Percentiles rank a stretch among this genome's conserved stretches.
phyloP scores from a whole-genome alignment of 2,329 filamentous ascomycete genomes.

The Didymella segeticola region DNA sequence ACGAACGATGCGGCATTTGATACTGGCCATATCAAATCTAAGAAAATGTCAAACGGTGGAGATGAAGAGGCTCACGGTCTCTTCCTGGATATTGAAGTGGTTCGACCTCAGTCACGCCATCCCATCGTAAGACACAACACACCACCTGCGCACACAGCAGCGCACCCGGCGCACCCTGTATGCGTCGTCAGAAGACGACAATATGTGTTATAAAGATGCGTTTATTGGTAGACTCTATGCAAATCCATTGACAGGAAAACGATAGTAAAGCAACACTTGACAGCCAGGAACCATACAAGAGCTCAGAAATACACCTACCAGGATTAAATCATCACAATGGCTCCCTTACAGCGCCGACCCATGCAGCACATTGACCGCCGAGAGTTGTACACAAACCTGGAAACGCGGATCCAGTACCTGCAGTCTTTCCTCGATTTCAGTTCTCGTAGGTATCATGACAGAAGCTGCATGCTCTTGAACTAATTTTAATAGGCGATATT shows the following conservation, averaged over 20 bases:
- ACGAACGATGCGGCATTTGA: too few species aligned
- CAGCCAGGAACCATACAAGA: not conserved
- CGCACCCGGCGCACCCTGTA: constrained; percentile 2
- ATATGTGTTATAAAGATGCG: constrained; percentile 15
- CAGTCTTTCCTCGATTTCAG: constrained; percentile 80
- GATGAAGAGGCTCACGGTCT: not conserved
- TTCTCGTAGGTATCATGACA: constrained; percentile 60
- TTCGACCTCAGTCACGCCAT: constrained; percentile 31
- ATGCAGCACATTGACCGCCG: constrained; percentile 71
- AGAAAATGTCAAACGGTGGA: not conserved
- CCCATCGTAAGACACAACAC: constrained; percentile 30
- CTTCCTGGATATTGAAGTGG: constrained; percentile 10
- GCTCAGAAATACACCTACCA: not conserved
- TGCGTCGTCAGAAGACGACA: not conserved
- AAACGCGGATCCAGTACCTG: constrained; percentile 73
- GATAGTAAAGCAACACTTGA: not conserved
- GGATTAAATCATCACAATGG: constrained; percentile 22
- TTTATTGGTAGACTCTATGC: not conserved
- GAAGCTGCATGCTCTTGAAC: not conserved
- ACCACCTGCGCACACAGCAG: constrained; percentile 16
- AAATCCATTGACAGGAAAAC: not conserved
- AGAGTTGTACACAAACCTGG: constrained; percentile 73
- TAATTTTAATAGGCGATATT: constrained; percentile 63
- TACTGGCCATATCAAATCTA: not conserved
- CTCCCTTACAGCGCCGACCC: constrained; percentile 35